Base-by-base conservation (phyloP, 2,329 filamentous ascomycete genomes). In the Juglanconis sp. region DNA sequence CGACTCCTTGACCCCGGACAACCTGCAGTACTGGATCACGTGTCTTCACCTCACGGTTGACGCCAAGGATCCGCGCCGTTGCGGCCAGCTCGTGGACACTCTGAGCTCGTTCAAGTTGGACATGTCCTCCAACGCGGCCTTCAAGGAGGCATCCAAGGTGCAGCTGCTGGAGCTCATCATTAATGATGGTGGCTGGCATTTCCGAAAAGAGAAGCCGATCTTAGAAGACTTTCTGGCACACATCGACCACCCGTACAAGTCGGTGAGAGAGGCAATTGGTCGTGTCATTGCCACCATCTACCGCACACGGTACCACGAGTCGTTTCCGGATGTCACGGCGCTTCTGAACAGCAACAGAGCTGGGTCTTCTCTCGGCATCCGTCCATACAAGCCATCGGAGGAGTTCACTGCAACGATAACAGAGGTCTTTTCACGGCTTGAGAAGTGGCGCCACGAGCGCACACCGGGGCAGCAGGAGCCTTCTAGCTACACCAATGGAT, bases 131-230 rank as follows among this genome's bases (percentile, higher is more conserved):
- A 97, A 98, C 71, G 95, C 96, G 4, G 95, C 95, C 0, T 99
- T 99, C 82, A 99, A 99, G 73, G 96, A 99, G 73, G 96, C 94
- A 58, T 96, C 94, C 34, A 97, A 98, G 77, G 91, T 99, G 15
- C 89, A 95, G 65, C 79, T 99, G 35, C 80, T 99, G 17, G 92
- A 97, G 67, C 92, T 96, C 66, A 85, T 91, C 64, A 90, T 99
- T 61, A 87, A 87, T 49, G 92, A 96, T 68, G 85, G 88, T 40
- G 95, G 95, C 1, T 99, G 96, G 95, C 95, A 99, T 73, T 99
- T 97, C 80, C 92, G 92, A 64, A 81, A 92, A 10, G 91, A 96
- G 67, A 86, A 91, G 74, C 92, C 93, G 0, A 94, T 99, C 54
- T 78, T 96, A 6, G 81, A 96, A 38, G 87, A 99, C 73, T 97